Evolutionary conservation across 345 rosid genomes (phyloP).

Genomic region (Moricandia moricandioides): DNA sequence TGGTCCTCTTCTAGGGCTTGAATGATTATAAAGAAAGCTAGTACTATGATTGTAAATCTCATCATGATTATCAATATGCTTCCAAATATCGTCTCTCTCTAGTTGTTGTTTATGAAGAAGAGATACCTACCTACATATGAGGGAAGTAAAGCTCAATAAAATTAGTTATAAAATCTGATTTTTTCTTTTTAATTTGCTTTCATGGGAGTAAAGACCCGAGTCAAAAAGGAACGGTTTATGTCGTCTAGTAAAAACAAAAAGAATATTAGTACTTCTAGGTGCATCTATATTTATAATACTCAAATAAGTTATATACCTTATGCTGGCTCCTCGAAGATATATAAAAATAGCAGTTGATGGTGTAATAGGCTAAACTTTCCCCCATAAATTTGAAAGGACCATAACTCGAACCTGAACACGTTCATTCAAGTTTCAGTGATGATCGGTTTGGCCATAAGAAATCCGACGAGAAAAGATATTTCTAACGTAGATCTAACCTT

Average conservation of each 20-base stretch:
- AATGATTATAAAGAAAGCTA: conserved; percentile 17
- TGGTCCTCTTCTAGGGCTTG: conserved; percentile 23
- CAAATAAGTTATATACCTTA: neutral
- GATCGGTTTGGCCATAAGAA: neutral
- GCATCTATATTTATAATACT: conserved; percentile 9
- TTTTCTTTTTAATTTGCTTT: neutral
- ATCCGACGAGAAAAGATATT: neutral
- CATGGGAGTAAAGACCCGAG: conserved; percentile 22
- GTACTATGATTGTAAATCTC: conserved; percentile 2
- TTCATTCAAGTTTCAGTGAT: neutral
- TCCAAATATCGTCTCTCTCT: conserved; percentile 11
- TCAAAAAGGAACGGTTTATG: conserved; percentile 22
- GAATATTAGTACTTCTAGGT: conserved; percentile 27
- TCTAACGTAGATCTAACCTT: neutral
- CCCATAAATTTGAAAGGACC: neutral
- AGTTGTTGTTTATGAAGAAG: neutral
- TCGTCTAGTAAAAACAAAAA: conserved; percentile 28
- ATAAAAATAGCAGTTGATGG: neutral
- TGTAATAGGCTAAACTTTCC: neutral
- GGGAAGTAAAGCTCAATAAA: neutral
- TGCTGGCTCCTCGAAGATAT: neutral
- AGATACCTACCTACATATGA: neutral
- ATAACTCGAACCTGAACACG: neutral
- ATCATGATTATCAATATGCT: neutral
- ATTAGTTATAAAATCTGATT: neutral